Evolutionary conservation across 108 stramenopile species (phyloP).

Genomic region (Parietichytrium sp.): DNA sequence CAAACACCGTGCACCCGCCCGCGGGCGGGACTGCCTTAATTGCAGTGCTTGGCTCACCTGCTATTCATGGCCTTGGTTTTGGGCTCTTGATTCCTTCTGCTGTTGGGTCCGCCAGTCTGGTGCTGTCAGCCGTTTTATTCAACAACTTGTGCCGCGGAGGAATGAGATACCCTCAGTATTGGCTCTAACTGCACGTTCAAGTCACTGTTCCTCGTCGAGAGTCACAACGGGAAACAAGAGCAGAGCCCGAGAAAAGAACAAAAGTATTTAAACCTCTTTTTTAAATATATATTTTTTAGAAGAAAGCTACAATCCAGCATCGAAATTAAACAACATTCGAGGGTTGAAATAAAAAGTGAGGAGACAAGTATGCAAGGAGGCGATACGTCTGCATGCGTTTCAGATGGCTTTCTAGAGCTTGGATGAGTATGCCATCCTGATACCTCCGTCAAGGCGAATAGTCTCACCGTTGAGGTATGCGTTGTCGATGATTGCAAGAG

Average conservation of each 20-base stretch:
- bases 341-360: no score
- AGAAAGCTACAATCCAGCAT: no score
- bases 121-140: not conserved
- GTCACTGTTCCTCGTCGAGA: no score
- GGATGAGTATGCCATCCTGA: conserved; percentile 51
- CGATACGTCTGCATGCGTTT: no score
- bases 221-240: no score
- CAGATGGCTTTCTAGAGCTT: no score
- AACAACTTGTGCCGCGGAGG: conserved; percentile 10
- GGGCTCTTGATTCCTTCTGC: not conserved
- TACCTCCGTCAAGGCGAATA: conserved; percentile 61
- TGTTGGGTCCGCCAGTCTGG: not conserved
- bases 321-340: no score
- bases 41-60: not conserved
- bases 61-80: not conserved
- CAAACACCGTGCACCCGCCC: conserved; percentile 25
- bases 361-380: no score
- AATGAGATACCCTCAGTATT: conserved; percentile 31
- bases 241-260: no score
- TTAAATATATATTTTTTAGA: no score
- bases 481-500: conserved; percentile 57
- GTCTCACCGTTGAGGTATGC: conserved; percentile 63
- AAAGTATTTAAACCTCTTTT: no score
- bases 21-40: conserved; percentile 14
- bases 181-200: no score